Percentiles rank a stretch among this genome's conserved stretches.
Evolutionary conservation across 352 stramenopile species (phyloP).

Genomic region (Phytophthora pini): DNA sequence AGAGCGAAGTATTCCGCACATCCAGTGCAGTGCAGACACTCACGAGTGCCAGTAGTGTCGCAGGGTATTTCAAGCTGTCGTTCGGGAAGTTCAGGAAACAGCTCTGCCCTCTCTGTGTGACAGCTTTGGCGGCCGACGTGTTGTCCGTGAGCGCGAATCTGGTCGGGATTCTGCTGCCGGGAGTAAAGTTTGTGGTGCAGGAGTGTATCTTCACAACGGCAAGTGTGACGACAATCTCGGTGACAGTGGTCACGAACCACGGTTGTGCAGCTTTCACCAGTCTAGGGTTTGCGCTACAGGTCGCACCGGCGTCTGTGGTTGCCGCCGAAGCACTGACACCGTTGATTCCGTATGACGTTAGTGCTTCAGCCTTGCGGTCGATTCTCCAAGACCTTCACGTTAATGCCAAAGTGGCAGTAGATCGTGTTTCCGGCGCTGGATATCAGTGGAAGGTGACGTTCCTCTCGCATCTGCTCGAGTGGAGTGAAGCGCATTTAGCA

Average conservation of each 20-base stretch:
- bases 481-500: slow-evolving; percentile 71
- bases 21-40: slow-evolving; percentile 91
- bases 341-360: slow-evolving; percentile 67
- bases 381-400: slow-evolving; percentile 68
- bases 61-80: slow-evolving; percentile 75
- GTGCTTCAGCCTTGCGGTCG: slow-evolving; percentile 57
- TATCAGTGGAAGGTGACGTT: slow-evolving; percentile 94
- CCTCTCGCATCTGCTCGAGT: slow-evolving; percentile 83
- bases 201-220: slow-evolving; percentile 73
- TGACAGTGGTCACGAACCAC: slow-evolving; percentile 67
- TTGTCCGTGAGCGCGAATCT: slow-evolving; percentile 75
- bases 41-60: slow-evolving; percentile 31
- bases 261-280: slow-evolving; percentile 59
- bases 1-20: slow-evolving; percentile 74
- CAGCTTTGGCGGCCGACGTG: slow-evolving; percentile 42
- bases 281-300: slow-evolving; percentile 51
- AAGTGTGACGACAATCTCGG: slow-evolving; percentile 40
- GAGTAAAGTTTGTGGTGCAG: slow-evolving; percentile 72
- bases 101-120: slow-evolving; percentile 70
- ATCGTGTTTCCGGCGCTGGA: slow-evolving; percentile 36
- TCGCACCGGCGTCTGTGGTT: slow-evolving; percentile 22
- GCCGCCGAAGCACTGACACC: slow-evolving; percentile 56
- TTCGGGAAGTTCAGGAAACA: slow-evolving; percentile 64
- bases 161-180: slow-evolving; percentile 56
- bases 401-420: slow-evolving; percentile 53